These are phyloP conservation scores for Pseudogymnoascus sp. DNA, from an alignment of 2,329 filamentous ascomycete species.

Conservation along the genomic window DNA sequence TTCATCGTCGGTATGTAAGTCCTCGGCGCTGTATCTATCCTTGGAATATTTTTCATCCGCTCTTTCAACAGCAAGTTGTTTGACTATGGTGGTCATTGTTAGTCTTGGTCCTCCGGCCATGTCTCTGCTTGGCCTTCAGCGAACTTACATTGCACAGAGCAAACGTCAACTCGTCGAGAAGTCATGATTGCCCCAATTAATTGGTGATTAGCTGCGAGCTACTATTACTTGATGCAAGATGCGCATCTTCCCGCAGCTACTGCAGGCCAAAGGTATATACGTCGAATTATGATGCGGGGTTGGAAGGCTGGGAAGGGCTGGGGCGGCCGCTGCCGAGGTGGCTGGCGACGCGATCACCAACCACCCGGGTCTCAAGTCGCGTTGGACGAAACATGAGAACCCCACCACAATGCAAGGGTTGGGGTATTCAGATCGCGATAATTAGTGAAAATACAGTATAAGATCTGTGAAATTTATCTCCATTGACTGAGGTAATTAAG, in stretches of 20 bases:
- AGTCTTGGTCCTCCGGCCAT: not conserved
- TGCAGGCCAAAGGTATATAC: slow-evolving; percentile 7
- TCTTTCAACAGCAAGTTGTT: not conserved
- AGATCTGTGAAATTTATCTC: not conserved
- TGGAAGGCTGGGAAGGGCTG: slow-evolving; percentile 7
- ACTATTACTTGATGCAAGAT: slow-evolving; percentile 1
- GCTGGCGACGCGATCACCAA: slow-evolving; percentile 6
- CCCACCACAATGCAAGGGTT: slow-evolving; percentile 3
- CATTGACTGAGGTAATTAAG: not conserved
- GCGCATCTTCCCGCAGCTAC: slow-evolving; percentile 8
- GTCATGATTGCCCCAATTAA: slow-evolving; percentile 8
- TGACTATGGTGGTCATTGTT: not conserved
- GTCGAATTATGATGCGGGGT: slow-evolving; percentile 1
- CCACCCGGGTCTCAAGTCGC: not conserved
- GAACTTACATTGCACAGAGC: slow-evolving; percentile 10
- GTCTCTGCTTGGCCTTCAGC: not conserved
- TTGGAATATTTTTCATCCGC: slow-evolving; percentile 6
- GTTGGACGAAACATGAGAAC: slow-evolving; percentile 4
- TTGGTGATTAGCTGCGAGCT: slow-evolving; percentile 1
- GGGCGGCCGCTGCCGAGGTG: slow-evolving; percentile 3
- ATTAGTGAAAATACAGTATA: not conserved
- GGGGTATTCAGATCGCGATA: not conserved
- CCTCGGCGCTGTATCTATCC: not conserved
- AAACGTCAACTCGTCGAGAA: not conserved
- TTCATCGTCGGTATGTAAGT: slow-evolving; percentile 23